Conservation (phyloP, 2,329 filamentous ascomycete genomes). For the Fusarium papillatum region DNA sequence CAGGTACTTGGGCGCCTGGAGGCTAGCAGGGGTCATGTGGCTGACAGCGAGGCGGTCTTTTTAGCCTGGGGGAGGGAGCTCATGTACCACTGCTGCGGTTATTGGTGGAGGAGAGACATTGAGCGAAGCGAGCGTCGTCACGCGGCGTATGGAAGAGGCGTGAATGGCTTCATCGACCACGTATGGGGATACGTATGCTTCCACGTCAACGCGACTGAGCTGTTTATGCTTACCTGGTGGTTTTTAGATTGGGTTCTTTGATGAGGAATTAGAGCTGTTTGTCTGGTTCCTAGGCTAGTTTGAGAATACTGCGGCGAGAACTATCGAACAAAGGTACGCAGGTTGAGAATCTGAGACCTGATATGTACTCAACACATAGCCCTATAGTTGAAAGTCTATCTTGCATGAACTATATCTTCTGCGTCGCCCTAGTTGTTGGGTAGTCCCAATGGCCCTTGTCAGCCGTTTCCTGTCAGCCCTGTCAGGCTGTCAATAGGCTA, state of each 20-base stretch:
- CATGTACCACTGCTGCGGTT: constrained; percentile 14
- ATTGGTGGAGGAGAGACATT: constrained; percentile 13
- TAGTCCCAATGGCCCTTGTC: background rate
- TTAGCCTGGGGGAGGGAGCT: background rate
- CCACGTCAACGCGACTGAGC: constrained; percentile 11
- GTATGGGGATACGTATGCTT: constrained; percentile 31
- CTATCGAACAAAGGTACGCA: background rate
- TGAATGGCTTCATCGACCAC: constrained; percentile 25
- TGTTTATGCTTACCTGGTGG: background rate
- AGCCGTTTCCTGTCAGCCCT: background rate
- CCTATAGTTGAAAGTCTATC: background rate
- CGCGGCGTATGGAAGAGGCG: constrained; percentile 6
- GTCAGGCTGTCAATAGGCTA: background rate
- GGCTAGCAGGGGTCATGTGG: constrained; percentile 16
- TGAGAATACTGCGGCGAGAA: background rate
- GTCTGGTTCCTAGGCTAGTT: background rate
- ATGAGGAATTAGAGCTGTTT: background rate
- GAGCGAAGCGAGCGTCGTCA: constrained; percentile 30
- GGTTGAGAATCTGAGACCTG: background rate
- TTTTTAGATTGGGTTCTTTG: background rate
- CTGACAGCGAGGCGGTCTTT: constrained; percentile 1
- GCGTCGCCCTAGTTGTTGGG: background rate
- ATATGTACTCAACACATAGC: background rate
- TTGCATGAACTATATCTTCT: background rate
- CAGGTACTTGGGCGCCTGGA: constrained; percentile 15